phyloP scores from a whole-genome alignment of 1,284 basidiomycete genomes.

The Trametes versicolor region DNA sequence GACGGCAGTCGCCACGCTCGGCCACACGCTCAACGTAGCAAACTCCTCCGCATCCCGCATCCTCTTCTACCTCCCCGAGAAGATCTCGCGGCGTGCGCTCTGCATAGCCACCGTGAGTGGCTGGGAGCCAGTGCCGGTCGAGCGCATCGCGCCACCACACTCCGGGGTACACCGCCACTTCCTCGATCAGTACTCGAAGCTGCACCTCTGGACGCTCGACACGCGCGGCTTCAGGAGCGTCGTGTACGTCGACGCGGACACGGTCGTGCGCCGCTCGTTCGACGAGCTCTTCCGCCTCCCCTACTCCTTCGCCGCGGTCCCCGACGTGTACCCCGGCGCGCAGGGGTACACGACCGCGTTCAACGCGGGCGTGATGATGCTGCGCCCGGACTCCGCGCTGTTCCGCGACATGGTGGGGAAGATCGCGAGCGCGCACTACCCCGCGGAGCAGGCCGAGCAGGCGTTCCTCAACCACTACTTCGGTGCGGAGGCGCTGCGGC shows the following conservation, averaged over 20 bases:
- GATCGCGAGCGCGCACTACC: slow-evolving; percentile 49
- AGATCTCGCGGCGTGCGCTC: slow-evolving; percentile 50
- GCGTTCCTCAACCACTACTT: slow-evolving; percentile 57
- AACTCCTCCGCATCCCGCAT: slow-evolving; percentile 48
- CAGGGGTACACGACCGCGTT: slow-evolving; percentile 51
- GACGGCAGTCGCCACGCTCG: slow-evolving; percentile 52
- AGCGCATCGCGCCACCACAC: slow-evolving; percentile 52
- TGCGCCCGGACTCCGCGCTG: slow-evolving; percentile 46
- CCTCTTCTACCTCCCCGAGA: slow-evolving; percentile 52
- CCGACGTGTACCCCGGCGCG: slow-evolving; percentile 49
- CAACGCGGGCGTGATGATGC: slow-evolving; percentile 55
- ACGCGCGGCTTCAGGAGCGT: slow-evolving; percentile 42
- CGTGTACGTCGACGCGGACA: slow-evolving; percentile 56
- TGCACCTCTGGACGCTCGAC: slow-evolving; percentile 55
- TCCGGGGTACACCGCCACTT: slow-evolving; percentile 49
- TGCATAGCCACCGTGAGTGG: slow-evolving; percentile 52
- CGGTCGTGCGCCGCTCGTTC: slow-evolving; percentile 52
- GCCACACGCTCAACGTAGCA: slow-evolving; percentile 48
- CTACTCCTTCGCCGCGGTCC: slow-evolving; percentile 54
- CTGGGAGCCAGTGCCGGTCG: slow-evolving; percentile 50
- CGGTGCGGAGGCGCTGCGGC: slow-evolving; percentile 46
- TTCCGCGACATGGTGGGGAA: slow-evolving; percentile 49
- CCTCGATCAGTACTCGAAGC: slow-evolving; percentile 56
- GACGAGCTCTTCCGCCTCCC: slow-evolving; percentile 57
- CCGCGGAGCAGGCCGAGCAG: slow-evolving; percentile 52